Evolutionary conservation across 1,139 yeast genomes (phyloP), one percentile per base, ranked within the genome.

Genomic region (Zygosaccharomyces pseudobailii): DNA sequence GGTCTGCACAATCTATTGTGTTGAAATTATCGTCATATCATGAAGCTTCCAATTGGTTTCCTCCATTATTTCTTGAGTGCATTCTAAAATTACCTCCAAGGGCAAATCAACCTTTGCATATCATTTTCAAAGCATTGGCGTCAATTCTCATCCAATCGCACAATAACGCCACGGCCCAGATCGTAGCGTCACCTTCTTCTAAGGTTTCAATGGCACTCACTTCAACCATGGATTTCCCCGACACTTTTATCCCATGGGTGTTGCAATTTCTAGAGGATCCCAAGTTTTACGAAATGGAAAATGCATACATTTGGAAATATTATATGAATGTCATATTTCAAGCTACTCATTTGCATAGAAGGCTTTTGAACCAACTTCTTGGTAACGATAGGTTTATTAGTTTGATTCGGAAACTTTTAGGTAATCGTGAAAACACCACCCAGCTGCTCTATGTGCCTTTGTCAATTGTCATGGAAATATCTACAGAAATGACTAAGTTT

Each of bases 231-330:
- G 40, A 39, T 2, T 25, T 55, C 19, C 60, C 62, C 2, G 46
- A 45, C 4, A 36, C 48, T 2, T 55, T 59, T 36, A 40, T 53
- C 6, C 49, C 54, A n/a, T 62, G 67, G 66, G 42, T 59, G 32
- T 45, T 57, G 9, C 33, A 42, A 6, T 49, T 53, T 17, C 31
- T 54, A 8, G 33, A 45, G 13, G 47, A 47, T 20, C 47, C 47
- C 7, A 35, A 32, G 17, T 40, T 34, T 23, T 51, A 32, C 22
- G 41, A 45, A 3, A 40, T 46, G 13, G 43, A 49, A 32, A 52
- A 56, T 37, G 24, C 50, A 24, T 59, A 56, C 40, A 48, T 55
- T 24, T 61, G 63, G 61, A 61, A 58, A 35, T 61, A 61, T 42
- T 59, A 55, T 33, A 51, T 55, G 21, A 53, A 49, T 27, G 55